Evolutionary conservation across 768 basidiomycete species (phyloP), one percentile per base, ranked within the genome.

Genomic region (Leucosporidium creatinivorum): DNA sequence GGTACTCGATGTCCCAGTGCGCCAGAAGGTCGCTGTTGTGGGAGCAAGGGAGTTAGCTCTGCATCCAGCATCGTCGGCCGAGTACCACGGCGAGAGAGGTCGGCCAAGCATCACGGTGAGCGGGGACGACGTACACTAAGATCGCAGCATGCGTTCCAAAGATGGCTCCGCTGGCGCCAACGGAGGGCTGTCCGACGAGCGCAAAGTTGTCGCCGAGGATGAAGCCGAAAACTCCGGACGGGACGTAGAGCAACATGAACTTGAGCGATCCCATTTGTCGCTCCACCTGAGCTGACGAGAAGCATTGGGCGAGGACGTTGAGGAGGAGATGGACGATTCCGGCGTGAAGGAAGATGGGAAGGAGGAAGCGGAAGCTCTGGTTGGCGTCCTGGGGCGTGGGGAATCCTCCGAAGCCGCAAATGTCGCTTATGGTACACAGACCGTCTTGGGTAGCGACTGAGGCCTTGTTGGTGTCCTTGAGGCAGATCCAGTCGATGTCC

Each of bases 191-290:
- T 12, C 92, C 93, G 5, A 93, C 88, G 18, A 94, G 80, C 17
- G 91, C 82, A 76, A 98, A 98, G 78, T 96, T 97, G 3, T 91
- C 92, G 28, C 94, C 93, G 31, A 98, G 81, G 30, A 92, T 89
- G 73, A 30, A 91, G 83, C 94, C 94, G 76, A 96, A 97, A 44
- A 96, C 90, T 10, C 94, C 94, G 17, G 91, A 88, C 1, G 92
- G 83, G 54, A 93, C 84, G 78, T 97, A 99, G 4, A 90, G 85
- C 18, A 96, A 80, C 39, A 91, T 69, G 79, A 96, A 99, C 0
- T 88, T 87, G 31, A 81, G 81, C 0, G 92, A 89, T 13, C 92
- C 92, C 89, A 66, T 63, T 66, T 96, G 92, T 66, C 87, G 82
- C 76, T 96, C 92, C 65, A 94, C 86, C 79, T 89, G 86, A 47